Percentiles rank a stretch among this genome's conserved stretches.
phyloP scores from a whole-genome alignment of 176 grass and related monocot species.

The Rhynchospora breviuscula region DNA sequence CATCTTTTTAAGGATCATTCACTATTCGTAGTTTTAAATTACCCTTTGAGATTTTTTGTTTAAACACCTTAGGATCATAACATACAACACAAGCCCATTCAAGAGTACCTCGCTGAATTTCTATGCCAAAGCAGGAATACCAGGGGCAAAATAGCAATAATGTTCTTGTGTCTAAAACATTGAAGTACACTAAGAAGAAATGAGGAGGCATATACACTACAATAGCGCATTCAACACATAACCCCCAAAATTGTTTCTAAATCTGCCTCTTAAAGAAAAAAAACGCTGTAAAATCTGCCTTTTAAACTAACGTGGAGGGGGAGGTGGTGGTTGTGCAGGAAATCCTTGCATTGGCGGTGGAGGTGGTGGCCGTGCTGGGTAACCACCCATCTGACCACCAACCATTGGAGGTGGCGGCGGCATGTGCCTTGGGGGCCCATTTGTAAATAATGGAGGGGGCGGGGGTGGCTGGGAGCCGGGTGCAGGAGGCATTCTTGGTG shows the following conservation, averaged over 20 bases:
- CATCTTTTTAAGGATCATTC: too few relatives aligned
- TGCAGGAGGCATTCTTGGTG: constrained; percentile 60
- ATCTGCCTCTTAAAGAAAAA: not conserved
- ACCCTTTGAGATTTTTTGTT: not conserved
- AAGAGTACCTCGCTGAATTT: not conserved
- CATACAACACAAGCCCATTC: not conserved
- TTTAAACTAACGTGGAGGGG: not conserved
- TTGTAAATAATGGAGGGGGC: constrained; percentile 53
- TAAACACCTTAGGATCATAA: not conserved
- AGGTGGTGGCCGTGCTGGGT: constrained; percentile 39
- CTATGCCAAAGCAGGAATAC: not conserved
- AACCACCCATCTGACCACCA: constrained; percentile 54
- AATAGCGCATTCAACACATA: not conserved
- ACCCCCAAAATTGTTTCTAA: constrained; percentile 3
- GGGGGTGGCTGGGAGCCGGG: constrained; percentile 50
- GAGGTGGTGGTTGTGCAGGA: not conserved
- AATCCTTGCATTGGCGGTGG: constrained; percentile 45
- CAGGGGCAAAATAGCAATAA: not conserved
- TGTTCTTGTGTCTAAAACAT: not conserved
- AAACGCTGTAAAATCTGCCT: not conserved
- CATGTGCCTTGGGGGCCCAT: constrained; percentile 65
- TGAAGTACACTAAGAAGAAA: not conserved
- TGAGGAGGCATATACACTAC: not conserved
- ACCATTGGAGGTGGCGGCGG: constrained; percentile 48
- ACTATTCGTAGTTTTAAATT: too few relatives aligned